Percentiles rank a stretch among this genome's conserved stretches.
phyloP scores from a whole-genome alignment of 176 grass and related monocot genomes.

The Aegilops speltoides region DNA sequence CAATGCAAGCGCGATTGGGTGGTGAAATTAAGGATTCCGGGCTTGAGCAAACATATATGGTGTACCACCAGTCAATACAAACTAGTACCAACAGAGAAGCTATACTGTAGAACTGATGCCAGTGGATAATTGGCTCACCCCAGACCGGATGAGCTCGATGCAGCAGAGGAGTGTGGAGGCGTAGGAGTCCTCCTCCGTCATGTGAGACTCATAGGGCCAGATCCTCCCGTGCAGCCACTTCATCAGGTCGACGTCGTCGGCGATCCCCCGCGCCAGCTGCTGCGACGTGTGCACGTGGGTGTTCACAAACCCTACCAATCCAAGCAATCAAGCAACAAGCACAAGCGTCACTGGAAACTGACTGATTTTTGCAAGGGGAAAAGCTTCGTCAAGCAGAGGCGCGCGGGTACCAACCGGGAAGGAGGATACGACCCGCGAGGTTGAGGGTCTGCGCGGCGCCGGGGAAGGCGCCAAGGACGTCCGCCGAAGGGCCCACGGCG shows the following conservation, averaged over 20 bases:
- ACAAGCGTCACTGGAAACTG: background rate
- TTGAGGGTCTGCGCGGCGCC: conserved; percentile 40
- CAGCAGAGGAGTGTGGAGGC: conserved; percentile 87
- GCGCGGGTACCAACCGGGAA: conserved; percentile 52
- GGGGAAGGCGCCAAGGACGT: conserved; percentile 55
- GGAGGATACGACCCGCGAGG: conserved; percentile 64
- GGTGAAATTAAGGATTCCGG: background rate
- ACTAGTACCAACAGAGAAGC: background rate
- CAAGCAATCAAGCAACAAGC: background rate
- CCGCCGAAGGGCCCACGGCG: conserved; percentile 54
- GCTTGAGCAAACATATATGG: background rate
- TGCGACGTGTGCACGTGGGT: conserved; percentile 97
- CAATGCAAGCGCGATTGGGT: background rate
- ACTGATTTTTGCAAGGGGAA: background rate
- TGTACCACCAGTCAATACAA: background rate
- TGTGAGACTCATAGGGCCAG: conserved; percentile 93
- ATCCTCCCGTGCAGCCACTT: conserved; percentile 87
- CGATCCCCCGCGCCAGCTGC: conserved; percentile 86
- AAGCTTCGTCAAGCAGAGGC: background rate
- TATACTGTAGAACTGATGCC: background rate
- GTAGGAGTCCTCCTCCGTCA: conserved; percentile 91
- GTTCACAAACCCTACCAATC: conserved; percentile 70
- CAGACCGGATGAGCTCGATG: conserved; percentile 87
- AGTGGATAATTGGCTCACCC: conserved; percentile 38
- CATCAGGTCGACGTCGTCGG: conserved; percentile 83